A percentile compares a stretch with the other conserved stretches of the same genome.
These are phyloP conservation scores for Falciphora oryzae DNA, from an alignment of 2,329 filamentous ascomycete species.

Conservation along the genomic window DNA sequence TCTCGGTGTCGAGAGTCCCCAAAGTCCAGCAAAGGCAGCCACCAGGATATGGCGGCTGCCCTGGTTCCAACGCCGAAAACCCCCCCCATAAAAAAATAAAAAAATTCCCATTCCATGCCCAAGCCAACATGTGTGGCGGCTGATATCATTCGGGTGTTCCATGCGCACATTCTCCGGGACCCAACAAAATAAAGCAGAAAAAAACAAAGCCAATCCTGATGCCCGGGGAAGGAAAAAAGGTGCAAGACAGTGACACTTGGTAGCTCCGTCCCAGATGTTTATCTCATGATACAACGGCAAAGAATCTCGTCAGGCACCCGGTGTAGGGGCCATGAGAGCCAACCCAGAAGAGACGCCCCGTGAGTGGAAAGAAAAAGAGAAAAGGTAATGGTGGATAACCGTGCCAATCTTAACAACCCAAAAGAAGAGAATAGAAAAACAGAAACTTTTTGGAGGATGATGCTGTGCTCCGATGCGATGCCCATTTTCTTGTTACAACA, in stretches of 20 bases:
- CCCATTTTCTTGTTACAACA: conserved; percentile 23
- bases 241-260: not conserved
- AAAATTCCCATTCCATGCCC: not conserved
- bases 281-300: not conserved
- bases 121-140: not conserved
- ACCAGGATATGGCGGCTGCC: not conserved
- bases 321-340: too few relatives aligned
- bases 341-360: too few relatives aligned
- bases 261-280: not conserved
- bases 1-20: not conserved
- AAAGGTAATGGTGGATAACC: not conserved
- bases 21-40: not conserved
- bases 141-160: not conserved
- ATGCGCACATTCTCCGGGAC: not conserved
- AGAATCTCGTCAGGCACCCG: too few relatives aligned
- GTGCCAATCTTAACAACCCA: not conserved
- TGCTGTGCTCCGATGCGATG: conserved; percentile 25
- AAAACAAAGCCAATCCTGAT: not conserved
- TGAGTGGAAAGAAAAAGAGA: not conserved
- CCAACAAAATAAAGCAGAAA: not conserved
- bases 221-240: not conserved
- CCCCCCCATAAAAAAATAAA: too few relatives aligned
- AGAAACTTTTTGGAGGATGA: conserved; percentile 21
- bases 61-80: not conserved
- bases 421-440: not conserved